A percentile compares a stretch with the other conserved stretches of the same genome.
Conservation (phyloP, 495 filamentous ascomycete genomes). For the Tuber borchii region DNA sequence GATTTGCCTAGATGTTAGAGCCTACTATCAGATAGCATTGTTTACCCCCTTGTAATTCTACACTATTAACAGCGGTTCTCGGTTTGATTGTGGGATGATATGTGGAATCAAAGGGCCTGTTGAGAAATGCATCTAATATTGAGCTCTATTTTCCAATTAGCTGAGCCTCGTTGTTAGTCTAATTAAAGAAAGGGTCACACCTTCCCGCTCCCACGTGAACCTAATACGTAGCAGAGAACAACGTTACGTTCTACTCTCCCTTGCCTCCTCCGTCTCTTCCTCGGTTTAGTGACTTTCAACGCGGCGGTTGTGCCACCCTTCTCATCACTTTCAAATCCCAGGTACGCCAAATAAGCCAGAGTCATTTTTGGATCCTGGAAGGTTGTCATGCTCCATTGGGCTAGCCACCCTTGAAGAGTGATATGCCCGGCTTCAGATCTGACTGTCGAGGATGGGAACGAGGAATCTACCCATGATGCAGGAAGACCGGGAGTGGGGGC, state of each 20-base stretch:
- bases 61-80: constrained; percentile 86
- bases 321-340: constrained; percentile 64
- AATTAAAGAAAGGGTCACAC: constrained; percentile 43
- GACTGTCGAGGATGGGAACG: constrained; percentile 87
- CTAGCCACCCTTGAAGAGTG: constrained; percentile 94
- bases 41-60: constrained; percentile 90
- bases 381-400: constrained; percentile 99
- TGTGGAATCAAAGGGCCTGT: constrained; percentile 73
- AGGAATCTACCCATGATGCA: constrained; percentile 72
- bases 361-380: constrained; percentile 93
- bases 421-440: constrained; percentile 92
- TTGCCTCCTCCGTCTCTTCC: constrained; percentile 71
- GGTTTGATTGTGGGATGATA: constrained; percentile 94
- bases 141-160: constrained; percentile 43
- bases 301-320: constrained; percentile 69
- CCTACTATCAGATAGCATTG: constrained; percentile 81
- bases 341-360: constrained; percentile 86
- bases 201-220: constrained; percentile 75
- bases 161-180: background rate
- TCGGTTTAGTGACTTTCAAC: constrained; percentile 82
- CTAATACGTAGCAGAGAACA: constrained; percentile 90
- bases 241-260: constrained; percentile 89
- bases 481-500: constrained; percentile 89
- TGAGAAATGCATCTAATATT: constrained; percentile 83
- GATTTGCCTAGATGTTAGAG: constrained; percentile 5